Evolutionary conservation across 2,329 filamentous ascomycete genomes (phyloP).

Genomic region (Botrytis aclada): DNA sequence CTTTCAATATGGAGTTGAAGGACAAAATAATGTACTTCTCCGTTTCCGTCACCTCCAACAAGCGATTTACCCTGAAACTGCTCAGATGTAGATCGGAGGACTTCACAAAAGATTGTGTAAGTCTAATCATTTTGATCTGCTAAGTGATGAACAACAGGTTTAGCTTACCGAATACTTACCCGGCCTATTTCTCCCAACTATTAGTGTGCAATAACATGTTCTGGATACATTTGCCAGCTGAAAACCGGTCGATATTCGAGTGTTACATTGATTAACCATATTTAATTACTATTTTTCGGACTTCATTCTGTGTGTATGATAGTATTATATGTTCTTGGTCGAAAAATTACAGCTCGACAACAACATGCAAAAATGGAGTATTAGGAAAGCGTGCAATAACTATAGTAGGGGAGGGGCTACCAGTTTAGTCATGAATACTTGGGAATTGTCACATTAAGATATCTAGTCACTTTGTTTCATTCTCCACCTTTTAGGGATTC

Average conservation of each 20-base stretch:
- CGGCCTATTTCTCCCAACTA: not conserved
- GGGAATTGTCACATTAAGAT: too few relatives aligned
- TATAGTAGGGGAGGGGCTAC: not conserved
- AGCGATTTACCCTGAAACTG: not conserved
- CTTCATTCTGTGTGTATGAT: too few relatives aligned
- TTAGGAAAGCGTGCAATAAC: not conserved
- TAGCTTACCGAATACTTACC: not conserved
- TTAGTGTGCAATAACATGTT: not conserved
- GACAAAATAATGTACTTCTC: not conserved
- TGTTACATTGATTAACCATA: not conserved
- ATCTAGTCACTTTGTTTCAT: too few relatives aligned
- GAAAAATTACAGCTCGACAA: not conserved
- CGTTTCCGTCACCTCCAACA: not conserved
- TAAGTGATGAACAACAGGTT: not conserved
- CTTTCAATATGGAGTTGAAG: not conserved
- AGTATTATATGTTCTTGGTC: not conserved
- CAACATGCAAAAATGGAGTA: not conserved
- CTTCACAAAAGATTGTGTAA: not conserved
- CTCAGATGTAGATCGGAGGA: not conserved
- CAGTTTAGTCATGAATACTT: not conserved
- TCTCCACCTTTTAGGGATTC: too few relatives aligned
- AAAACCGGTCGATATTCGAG: not conserved
- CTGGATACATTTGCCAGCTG: not conserved
- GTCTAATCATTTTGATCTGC: not conserved
- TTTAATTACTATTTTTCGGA: too few relatives aligned